Evolutionary conservation across 2,329 filamentous ascomycete genomes (phyloP).

Genomic region (Clonostachys byssicola): DNA sequence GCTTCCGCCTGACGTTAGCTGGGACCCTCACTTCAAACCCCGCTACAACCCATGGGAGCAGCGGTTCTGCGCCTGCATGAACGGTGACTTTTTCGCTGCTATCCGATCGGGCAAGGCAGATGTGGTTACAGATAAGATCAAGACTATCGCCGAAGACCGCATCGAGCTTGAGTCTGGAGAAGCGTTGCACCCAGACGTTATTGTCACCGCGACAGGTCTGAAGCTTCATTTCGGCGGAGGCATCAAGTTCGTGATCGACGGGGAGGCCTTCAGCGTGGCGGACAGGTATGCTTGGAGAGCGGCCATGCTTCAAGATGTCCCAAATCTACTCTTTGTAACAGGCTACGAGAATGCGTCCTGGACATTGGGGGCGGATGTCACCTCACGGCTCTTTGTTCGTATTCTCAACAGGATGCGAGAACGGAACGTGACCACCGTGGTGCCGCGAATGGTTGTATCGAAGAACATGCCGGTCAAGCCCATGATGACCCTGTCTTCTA

Average conservation of each 20-base stretch:
- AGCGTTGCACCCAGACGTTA: conserved; percentile 51
- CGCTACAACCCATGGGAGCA: conserved; percentile 62
- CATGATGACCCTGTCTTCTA: conserved; percentile 40
- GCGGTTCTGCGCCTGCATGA: conserved; percentile 54
- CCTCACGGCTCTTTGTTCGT: conserved; percentile 40
- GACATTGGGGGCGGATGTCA: conserved; percentile 57
- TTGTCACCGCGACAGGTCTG: conserved; percentile 63
- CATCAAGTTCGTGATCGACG: conserved; percentile 46
- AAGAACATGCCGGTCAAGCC: conserved; percentile 28
- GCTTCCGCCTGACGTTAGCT: conserved; percentile 40
- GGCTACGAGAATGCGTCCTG: conserved; percentile 59
- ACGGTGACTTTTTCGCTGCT: conserved; percentile 39
- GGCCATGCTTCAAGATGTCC: conserved; percentile 58
- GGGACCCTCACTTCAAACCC: conserved; percentile 51
- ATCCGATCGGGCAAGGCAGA: conserved; percentile 29
- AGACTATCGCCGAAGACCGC: conserved; percentile 31
- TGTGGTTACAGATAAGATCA: conserved; percentile 41
- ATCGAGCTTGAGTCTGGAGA: conserved; percentile 38
- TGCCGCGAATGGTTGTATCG: conserved; percentile 31
- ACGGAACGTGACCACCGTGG: conserved; percentile 31
- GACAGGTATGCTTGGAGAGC: conserved; percentile 53
- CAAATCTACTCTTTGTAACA: conserved; percentile 53
- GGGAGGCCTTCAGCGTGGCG: conserved; percentile 30
- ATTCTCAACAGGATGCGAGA: conserved; percentile 45
- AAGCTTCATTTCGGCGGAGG: conserved; percentile 50